Base-by-base conservation (phyloP, 1,139 yeast species). In the Suhomyces panamericanus region DNA sequence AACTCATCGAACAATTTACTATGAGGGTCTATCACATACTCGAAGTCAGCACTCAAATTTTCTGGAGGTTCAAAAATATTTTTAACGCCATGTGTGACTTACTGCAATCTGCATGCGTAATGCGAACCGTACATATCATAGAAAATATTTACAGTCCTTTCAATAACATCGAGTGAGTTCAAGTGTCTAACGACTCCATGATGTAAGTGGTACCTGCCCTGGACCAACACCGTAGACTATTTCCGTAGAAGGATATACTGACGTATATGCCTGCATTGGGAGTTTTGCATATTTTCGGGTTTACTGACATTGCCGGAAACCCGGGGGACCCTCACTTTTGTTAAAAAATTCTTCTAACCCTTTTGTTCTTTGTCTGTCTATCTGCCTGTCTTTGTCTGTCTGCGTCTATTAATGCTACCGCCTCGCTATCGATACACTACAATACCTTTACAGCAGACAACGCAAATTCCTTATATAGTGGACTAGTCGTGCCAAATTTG, bases 371-470 rank as follows among this genome's bases (percentile, higher is more conserved):
- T 42, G 44, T 42, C 31, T 32, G 44, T 15, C 39, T 24, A 36
- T 20, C 32, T 41, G 39, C 31, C 36, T 24, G 31, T 41, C 32
- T 29, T 42, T 42, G 46, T 42, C 35, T 42, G 39, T 33, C 43
- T 43, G 47, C 47, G 47, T 40, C 42, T 44, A 34, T 42, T 32
- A 34, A 29, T 44, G 42, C 33, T 41, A 41, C 44, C 48, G 48
- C 48, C 48, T 41, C 47, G 43, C 48, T 44, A 44, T 44, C 42
- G 42, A 41, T 44, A 44, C 42, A 41, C 44, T 39, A 42, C 38
- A 44, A 41, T 41, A 41, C 17, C 20, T 27, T 38, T 38, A 35
- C 26, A 38, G n/a, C 34, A 34, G 38, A 41, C 44, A 44, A 42
- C 44, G 36, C 39, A 35, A 37, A 38, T 44, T 44, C 42, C 39